These are phyloP conservation scores for Helminthosporium solani DNA, from an alignment of 2,329 filamentous ascomycete species.

Conservation along the genomic window DNA sequence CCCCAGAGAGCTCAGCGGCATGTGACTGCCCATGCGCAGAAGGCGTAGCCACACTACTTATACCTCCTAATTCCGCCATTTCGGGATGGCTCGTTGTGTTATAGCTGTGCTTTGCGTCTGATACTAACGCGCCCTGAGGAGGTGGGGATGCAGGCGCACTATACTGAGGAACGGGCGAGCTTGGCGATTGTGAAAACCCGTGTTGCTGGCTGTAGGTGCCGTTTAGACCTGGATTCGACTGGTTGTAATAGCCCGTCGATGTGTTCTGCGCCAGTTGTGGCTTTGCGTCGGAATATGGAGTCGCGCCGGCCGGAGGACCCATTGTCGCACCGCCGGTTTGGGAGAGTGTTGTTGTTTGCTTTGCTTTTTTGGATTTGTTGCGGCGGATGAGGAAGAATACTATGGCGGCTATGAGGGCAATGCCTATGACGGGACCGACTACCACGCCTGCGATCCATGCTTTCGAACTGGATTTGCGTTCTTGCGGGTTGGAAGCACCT, in stretches of 20 bases:
- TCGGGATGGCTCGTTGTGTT: background rate
- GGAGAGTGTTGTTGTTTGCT: background rate
- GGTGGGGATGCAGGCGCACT: background rate
- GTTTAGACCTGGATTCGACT: background rate
- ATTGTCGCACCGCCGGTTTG: conserved; percentile 6
- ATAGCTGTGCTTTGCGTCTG: background rate
- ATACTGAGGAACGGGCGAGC: background rate
- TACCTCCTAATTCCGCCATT: background rate
- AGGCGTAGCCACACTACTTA: background rate
- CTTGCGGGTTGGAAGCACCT: background rate
- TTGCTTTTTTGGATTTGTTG: conserved; percentile 16
- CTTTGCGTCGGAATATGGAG: conserved; percentile 8
- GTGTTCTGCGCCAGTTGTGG: conserved; percentile 3
- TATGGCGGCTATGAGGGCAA: conserved; percentile 23
- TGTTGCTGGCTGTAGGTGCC: conserved; percentile 1
- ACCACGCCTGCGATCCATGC: conserved; percentile 35
- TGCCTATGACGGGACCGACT: conserved; percentile 25
- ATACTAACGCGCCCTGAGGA: background rate
- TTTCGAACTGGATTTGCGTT: conserved; percentile 19
- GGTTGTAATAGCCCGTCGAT: background rate
- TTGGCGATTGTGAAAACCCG: background rate
- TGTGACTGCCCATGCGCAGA: background rate
- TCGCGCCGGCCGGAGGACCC: conserved; percentile 4
- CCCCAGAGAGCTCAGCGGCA: conserved; percentile 1
- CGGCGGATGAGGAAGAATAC: conserved; percentile 30